Conservation (phyloP, 2,329 filamentous ascomycete species). For the Epichloe amarillans region DNA sequence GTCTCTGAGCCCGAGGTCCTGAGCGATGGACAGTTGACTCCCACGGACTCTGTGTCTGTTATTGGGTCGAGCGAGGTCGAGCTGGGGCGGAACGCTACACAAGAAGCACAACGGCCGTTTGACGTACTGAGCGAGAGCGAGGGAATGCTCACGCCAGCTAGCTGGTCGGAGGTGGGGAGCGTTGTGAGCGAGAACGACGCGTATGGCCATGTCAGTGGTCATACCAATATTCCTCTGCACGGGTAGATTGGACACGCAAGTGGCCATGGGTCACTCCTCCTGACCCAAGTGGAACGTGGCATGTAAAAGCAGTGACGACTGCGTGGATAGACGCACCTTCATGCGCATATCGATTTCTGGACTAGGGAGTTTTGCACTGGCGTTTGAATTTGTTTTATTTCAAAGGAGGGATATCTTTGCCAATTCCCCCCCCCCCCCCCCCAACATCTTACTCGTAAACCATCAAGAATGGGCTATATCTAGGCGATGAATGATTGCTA, state of each 20-base stretch:
- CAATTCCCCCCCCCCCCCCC: too few relatives aligned
- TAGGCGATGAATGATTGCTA: too few relatives aligned
- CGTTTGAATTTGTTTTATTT: too few relatives aligned
- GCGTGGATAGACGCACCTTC: too few relatives aligned
- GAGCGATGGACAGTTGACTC: conserved; percentile 42
- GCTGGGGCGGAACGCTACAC: conserved; percentile 31
- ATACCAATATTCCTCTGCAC: conserved; percentile 6
- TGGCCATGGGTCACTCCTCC: too few relatives aligned
- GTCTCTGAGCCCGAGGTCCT: conserved; percentile 38
- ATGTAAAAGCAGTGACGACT: too few relatives aligned
- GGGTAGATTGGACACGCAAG: not conserved
- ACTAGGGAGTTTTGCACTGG: too few relatives aligned
- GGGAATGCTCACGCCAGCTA: conserved; percentile 45
- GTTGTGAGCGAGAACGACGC: conserved; percentile 43
- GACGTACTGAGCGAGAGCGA: conserved; percentile 48
- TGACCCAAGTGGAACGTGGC: too few relatives aligned
- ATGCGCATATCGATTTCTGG: too few relatives aligned
- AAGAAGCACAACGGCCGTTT: conserved; percentile 27
- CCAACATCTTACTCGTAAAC: too few relatives aligned
- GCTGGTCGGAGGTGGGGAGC: conserved; percentile 54
- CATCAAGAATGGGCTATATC: too few relatives aligned
- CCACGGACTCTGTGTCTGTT: conserved; percentile 44
- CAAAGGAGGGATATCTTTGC: too few relatives aligned
- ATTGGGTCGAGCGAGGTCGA: conserved; percentile 34
- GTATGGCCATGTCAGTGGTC: conserved; percentile 16